Conservation (phyloP, 78 protist species). For the Dictyostelium purpureum region DNA sequence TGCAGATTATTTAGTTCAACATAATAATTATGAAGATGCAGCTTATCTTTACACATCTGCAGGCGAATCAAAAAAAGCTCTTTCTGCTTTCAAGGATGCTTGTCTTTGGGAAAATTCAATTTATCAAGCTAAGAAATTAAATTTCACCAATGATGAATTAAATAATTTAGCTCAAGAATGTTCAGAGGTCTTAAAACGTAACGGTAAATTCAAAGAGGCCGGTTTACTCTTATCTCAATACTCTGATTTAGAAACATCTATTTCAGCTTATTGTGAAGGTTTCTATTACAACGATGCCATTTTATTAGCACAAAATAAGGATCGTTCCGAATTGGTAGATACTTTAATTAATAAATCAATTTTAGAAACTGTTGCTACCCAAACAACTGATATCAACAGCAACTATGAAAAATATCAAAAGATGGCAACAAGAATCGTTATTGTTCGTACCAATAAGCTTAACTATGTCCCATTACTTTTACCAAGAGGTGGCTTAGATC, state of each 20-base stretch:
- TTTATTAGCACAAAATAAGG: not conserved
- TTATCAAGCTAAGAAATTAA: not conserved
- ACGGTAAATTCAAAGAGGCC: slow-evolving; percentile 15
- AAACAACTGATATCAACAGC: not conserved
- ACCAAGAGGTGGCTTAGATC: slow-evolving; percentile 3
- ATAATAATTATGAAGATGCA: slow-evolving; percentile 40
- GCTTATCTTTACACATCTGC: slow-evolving; percentile 39
- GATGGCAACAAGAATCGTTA: not conserved
- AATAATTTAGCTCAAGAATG: not conserved
- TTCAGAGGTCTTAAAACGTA: slow-evolving; percentile 23
- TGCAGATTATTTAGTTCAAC: slow-evolving; percentile 50
- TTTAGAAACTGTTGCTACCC: not conserved
- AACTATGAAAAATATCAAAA: slow-evolving; percentile 25
- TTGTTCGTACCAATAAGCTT: slow-evolving; percentile 50
- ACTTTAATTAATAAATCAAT: not conserved
- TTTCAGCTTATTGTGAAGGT: slow-evolving; percentile 53
- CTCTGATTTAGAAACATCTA: not conserved
- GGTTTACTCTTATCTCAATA: not conserved
- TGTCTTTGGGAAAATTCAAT: slow-evolving; percentile 51
- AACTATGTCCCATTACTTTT: slow-evolving; percentile 42
- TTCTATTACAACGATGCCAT: slow-evolving; percentile 44
- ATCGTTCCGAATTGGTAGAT: slow-evolving; percentile 2
- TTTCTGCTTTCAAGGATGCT: slow-evolving; percentile 51
- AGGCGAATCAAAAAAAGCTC: slow-evolving; percentile 18
- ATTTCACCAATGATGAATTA: not conserved